phyloP scores from a whole-genome alignment of 2,329 filamentous ascomycete species.

The Achaetomium macrosporum region DNA sequence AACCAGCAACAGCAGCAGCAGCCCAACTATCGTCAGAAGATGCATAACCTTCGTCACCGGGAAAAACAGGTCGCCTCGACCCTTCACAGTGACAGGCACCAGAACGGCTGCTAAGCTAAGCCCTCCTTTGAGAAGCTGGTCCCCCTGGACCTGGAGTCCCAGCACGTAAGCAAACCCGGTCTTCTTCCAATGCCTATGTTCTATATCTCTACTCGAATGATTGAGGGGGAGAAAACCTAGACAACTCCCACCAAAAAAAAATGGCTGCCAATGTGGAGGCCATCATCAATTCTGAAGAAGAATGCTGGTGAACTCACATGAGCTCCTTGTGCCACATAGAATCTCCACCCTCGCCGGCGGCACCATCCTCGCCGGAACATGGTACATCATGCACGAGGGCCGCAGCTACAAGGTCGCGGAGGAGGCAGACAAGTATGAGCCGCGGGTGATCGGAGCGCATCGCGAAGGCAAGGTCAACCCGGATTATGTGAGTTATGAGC shows the following conservation, averaged over 20 bases:
- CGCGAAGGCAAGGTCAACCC: slow-evolving; percentile 7
- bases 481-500: slow-evolving; percentile 13
- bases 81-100: not conserved
- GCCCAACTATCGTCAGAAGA: not conserved
- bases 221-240: not conserved
- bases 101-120: too few relatives aligned
- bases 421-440: slow-evolving; percentile 3
- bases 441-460: slow-evolving; percentile 6
- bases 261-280: too few relatives aligned
- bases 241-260: not conserved
- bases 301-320: not conserved
- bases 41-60: slow-evolving; percentile 4
- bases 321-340: not conserved
- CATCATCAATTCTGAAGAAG: too few relatives aligned
- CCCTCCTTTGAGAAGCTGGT: not conserved
- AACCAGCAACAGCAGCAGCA: too few relatives aligned
- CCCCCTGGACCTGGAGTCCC: slow-evolving; percentile 1
- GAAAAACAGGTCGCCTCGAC: not conserved
- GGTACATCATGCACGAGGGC: slow-evolving; percentile 11
- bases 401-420: slow-evolving; percentile 5
- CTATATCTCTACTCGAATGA: not conserved
- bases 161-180: slow-evolving; percentile 2
- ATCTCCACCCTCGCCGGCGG: slow-evolving; percentile 5
- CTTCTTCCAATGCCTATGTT: not conserved
- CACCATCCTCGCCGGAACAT: slow-evolving; percentile 7